phyloP scores from a whole-genome alignment of 805 yeast species.

The Wickerhamiella hasegawae region DNA sequence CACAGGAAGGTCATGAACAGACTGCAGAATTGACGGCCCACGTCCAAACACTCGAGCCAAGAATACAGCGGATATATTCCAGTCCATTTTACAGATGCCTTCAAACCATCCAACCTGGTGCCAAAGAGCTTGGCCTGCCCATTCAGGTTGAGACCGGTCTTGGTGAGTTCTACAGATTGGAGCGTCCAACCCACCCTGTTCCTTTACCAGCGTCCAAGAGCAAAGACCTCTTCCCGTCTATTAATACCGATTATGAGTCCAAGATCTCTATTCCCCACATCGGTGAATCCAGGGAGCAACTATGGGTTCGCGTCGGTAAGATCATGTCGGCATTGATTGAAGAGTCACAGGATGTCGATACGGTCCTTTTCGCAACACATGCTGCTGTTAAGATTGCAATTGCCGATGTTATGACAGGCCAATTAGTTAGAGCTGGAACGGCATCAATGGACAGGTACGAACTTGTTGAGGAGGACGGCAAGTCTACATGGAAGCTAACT shows the following conservation, averaged over 20 bases:
- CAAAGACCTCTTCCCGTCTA: conserved; percentile 34
- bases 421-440: conserved; percentile 58
- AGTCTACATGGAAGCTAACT: conserved; percentile 36
- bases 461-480: conserved; percentile 16
- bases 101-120: conserved; percentile 61
- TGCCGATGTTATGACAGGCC: conserved; percentile 50
- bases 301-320: conserved; percentile 40
- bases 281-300: conserved; percentile 67
- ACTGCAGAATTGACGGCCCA: conserved; percentile 63
- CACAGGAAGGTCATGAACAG: conserved; percentile 77
- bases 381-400: conserved; percentile 87
- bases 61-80: conserved; percentile 54
- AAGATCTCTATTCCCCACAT: conserved; percentile 40
- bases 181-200: conserved; percentile 47
- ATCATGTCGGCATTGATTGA: conserved; percentile 43
- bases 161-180: conserved; percentile 83
- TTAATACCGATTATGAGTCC: conserved; percentile 33
- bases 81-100: conserved; percentile 87
- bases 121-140: conserved; percentile 39
- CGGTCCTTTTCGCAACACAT: conserved; percentile 67
- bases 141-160: conserved; percentile 65
- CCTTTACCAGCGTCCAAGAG: conserved; percentile 20
- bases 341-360: conserved; percentile 37
- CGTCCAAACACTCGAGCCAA: conserved; percentile 33
- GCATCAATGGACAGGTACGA: conserved; percentile 66